Base-by-base conservation (phyloP, 208 protist species). In the Histomonas meleagridis region DNA sequence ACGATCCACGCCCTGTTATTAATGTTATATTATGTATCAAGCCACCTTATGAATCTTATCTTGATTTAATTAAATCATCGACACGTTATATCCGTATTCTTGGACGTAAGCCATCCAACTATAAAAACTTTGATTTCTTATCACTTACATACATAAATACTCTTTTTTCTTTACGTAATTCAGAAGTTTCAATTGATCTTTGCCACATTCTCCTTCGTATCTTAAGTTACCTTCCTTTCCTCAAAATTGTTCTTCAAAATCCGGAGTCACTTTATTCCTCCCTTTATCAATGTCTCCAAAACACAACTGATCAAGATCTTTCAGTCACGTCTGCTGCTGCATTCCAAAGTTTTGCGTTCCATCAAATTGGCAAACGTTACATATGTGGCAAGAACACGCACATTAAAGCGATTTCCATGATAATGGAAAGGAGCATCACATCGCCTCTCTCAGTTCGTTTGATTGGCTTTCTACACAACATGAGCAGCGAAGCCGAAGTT, bases 41-140 rank as follows among this genome's bases (percentile, higher is more conserved):
- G 38, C 38, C 76, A 32, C 76, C 76, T 0, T 86, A 55, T 57
- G 46, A 43, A 32, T 46, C 76, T 28, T 46, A 86, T 86, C 43
- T 86, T 16, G 76, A 86, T 86, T 86, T 86, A 43, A 51, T 86
- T 16, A 51, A 86, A 86, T 12, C 46, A 18, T 18, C 46, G 9
- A n/a, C 76, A 26, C 23, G 76, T 46, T 86, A 55, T 55, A 38
- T 86, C 23, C 23, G 76, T 32, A 86, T 86, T 57, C 38, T 86
- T 57, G 32, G 40, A 10, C 76, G 76, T 32, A 86, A 86, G 16
- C 76, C 76, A 57, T 40, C 76, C 4, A 86, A 86, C 18, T 86
- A 55, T 43, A 43, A 86, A 86, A 55, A 86, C 38, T 86, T 86
- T n/a, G 76, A 86, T 86, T 40, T 46, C 32, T 86, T 46, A 86